Base-by-base conservation (phyloP, 2,329 filamentous ascomycete genomes). In the Colletotrichum theobromicola region DNA sequence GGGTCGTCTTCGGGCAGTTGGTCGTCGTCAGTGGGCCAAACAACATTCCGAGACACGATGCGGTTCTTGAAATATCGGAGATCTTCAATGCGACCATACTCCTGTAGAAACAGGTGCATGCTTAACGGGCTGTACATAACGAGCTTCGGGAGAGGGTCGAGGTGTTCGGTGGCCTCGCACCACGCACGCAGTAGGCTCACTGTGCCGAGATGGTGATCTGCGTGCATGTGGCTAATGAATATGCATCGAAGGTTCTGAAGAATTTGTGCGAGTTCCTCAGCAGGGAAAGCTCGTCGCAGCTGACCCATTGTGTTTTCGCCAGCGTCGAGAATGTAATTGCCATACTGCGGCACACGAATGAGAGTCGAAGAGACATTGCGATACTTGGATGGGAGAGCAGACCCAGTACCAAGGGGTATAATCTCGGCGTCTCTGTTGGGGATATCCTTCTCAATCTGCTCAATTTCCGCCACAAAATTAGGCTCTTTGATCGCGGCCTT, bases 181-280 rank as follows among this genome's bases (percentile, higher is more conserved):
- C 95, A 98, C 7, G 94, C 94, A 79, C 91, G 93, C 80, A 98
- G 91, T n/a, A 98, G 87, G 7, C 92, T 90, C n/a, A 91, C 88
- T 1, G 92, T 94, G 32, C 97, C 97, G 24, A 99, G 90, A 81
- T 98, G 97, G 84, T 99, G 97, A 84, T 99, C 97, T 6, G 97
- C 97, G 83, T 99, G 97, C 76, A 98, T 87, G 85, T 99, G 97
- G 83, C 95, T 98, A 84, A 99, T 97, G 92, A 95, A 98, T 76
- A 99, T 93, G 78, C 92, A 91, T 68, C 93, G 93, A 57, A 99
- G 87, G 76, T 97, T 92, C 74, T 87, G 89, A n/a, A 99, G 86
- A 15, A 98, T 88, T n/a, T 92, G 88, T 32, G 87, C 87, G 5
- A 96, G 86, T 77, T 94, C 90, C 6, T 91, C 88, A 0, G 88